Evolutionary conservation across 345 rosid genomes (phyloP).

Genomic region (Boechera divaricarpa): DNA sequence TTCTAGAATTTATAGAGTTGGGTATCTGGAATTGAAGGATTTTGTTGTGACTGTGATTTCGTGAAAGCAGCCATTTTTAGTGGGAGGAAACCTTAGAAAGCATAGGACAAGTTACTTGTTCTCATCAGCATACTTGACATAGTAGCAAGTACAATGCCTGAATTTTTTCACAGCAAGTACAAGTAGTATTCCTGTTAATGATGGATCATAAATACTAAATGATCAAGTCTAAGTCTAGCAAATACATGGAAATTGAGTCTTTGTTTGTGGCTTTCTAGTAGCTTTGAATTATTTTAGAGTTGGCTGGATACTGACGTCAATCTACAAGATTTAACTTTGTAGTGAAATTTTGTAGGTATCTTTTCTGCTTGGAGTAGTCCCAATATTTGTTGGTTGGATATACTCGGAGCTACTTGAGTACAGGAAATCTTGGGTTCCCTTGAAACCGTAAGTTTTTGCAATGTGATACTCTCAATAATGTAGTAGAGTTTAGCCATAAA

Average conservation of each 20-base stretch:
- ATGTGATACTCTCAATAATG: slow-evolving; percentile 1
- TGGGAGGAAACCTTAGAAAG: neutral
- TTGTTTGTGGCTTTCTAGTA: slow-evolving; percentile 12
- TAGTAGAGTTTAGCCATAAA: neutral
- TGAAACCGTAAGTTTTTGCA: slow-evolving; percentile 75
- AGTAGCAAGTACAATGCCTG: neutral
- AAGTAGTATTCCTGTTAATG: neutral
- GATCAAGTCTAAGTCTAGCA: slow-evolving; percentile 11
- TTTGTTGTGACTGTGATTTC: neutral
- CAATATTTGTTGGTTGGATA: slow-evolving; percentile 84
- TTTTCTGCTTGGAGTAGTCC: slow-evolving; percentile 81
- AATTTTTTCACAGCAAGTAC: neutral
- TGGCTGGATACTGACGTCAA: slow-evolving; percentile 18
- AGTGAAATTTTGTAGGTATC: slow-evolving; percentile 64
- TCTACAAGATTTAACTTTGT: slow-evolving; percentile 37
- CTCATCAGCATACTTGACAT: slow-evolving; percentile 4
- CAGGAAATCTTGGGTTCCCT: slow-evolving; percentile 59
- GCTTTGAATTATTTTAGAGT: slow-evolving; percentile 8
- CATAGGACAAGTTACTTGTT: neutral
- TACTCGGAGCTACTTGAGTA: slow-evolving; percentile 84
- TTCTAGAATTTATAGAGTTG: neutral
- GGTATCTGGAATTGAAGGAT: neutral
- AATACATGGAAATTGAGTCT: neutral
- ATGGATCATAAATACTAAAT: slow-evolving; percentile 1
- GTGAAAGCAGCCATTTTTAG: slow-evolving; percentile 19